Base-by-base conservation (phyloP, 225 moss, liverwort and hornwort genomes). In the Anthoceros angustus region DNA sequence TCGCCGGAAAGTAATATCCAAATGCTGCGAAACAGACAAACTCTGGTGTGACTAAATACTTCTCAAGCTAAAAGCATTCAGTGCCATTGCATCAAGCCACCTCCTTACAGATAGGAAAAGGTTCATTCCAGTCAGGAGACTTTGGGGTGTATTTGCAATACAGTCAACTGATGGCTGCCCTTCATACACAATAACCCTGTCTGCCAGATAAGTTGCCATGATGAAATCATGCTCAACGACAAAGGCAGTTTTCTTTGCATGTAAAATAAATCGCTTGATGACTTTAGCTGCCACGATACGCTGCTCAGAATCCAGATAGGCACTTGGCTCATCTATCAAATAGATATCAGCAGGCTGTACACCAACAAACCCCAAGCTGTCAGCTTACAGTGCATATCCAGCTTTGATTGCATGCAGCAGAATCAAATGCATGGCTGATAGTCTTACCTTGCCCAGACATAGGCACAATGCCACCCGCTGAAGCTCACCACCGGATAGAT, bases 181-280 rank as follows among this genome's bases (percentile, higher is more conserved):
- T 75, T 94, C 93, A 18, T 94, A 94, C 50, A 94, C 93, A 66
- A 94, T 94, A 62, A 94, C 93, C 43, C 93, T 74, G 63, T 94
- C 93, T 67, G 93, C 93, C 81, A 94, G 73, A 68, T 94, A 94
- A 18, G 93, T 94, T 20, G 93, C 93, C 93, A 94, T 94, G 49
- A 94, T 94, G 41, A 94, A 94, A 72, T 94, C 93, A 68, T 94
- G 93, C 82, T 94, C 93, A 77, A 94, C 93, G 67, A 94, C 93
- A 60, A 94, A 94, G 9, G 90, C 93, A 7, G 93, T 94, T 77
- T 94, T 94, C 79, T 94, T 94, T 38, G 93, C 93, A 67, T 94
- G 93, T 48, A 94, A 77, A 63, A 94, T 94, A 69, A 94, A 90
- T 70, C 90, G 78, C 73, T 94, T 94, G 2, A 94, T 94, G 10